These are phyloP conservation scores for Ramularia collo-cygni DNA, from an alignment of 2,329 filamentous ascomycete species.

Conservation along the genomic window DNA sequence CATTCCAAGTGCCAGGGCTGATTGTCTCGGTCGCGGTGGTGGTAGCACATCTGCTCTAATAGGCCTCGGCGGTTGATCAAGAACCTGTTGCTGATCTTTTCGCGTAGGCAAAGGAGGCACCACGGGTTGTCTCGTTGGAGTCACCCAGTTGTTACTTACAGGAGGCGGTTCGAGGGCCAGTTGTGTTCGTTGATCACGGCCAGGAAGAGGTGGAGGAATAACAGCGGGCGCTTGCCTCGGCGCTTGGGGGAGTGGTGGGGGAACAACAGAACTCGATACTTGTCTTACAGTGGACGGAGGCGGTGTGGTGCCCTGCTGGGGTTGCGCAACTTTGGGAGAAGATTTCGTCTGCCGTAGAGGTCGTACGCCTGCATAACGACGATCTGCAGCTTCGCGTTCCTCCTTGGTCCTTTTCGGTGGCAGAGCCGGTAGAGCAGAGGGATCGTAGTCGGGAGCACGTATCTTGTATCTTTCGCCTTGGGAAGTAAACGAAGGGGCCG, in stretches of 20 bases:
- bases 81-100: constrained; percentile 6
- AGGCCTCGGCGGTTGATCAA: constrained; percentile 9
- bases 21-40: constrained; percentile 21
- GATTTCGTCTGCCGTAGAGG: constrained; percentile 18
- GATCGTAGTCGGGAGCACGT: constrained; percentile 49
- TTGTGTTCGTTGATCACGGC: background rate
- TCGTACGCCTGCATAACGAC: constrained; percentile 17
- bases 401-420: constrained; percentile 45
- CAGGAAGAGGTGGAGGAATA: constrained; percentile 8
- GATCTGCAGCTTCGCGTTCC: constrained; percentile 31
- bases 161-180: background rate
- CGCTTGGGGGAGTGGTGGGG: constrained; percentile 17
- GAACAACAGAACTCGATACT: constrained; percentile 3
- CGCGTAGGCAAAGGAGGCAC: background rate
- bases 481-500: constrained; percentile 26
- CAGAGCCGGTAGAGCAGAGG: constrained; percentile 47
- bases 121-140: background rate
- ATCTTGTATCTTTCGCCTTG: constrained; percentile 20
- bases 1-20: constrained; percentile 25
- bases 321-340: constrained; percentile 18
- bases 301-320: constrained; percentile 22
- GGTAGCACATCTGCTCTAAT: constrained; percentile 21
- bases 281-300: constrained; percentile 15
- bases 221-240: constrained; percentile 12
- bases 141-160: background rate